Evolutionary conservation across 228 moss, liverwort and hornwort genomes (phyloP), one percentile per base, ranked within the genome.

Genomic region (Sphagnum fallax): DNA sequence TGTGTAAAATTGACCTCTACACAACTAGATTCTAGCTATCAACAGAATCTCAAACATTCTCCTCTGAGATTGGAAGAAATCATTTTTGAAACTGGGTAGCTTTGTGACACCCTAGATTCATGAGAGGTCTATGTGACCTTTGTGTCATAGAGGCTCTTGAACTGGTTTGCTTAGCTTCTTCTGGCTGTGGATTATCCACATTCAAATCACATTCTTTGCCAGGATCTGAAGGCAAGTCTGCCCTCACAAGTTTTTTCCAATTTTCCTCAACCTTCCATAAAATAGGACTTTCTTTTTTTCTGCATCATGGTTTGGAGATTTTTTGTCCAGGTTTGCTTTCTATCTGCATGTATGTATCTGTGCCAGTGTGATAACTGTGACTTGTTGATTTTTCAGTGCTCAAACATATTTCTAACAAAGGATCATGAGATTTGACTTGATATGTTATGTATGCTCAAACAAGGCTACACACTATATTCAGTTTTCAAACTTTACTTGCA

Each of bases 331-430:
- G 12, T 8, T 55, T 12, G 1, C 55, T 12, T 55, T 8, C 12
- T 3, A 8, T 12, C 9, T 12, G 12, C 1, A 55, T 55, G 55
- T 55, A 32, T 32, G 32, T 32, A 2, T 55, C 55, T 8, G 12
- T 8, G 55, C 9, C 8, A 8, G 8, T 8, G 12, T 55, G 55
- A 8, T 55, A 55, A 55, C 55, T 8, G 12, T 12, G 8, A 12
- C 12, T 55, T 8, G 9, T 8, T 55, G 55, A 55, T 55, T 55
- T 67, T 78, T 68, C 78, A 98, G 98, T 98, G 94, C 68, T 98
- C 98, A 52, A 98, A 98, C 83, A 98, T 98, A 63, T 98, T 98
- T 69, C 84, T 98, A 74, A 98, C 98, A 10, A 98, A 93, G 79
- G 98, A 94, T 64, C 98, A 93, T 80, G 98, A 98, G 60, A 92